Evolutionary conservation across 202 grass and related monocot genomes (phyloP).

Genomic region (Setaria italica): DNA sequence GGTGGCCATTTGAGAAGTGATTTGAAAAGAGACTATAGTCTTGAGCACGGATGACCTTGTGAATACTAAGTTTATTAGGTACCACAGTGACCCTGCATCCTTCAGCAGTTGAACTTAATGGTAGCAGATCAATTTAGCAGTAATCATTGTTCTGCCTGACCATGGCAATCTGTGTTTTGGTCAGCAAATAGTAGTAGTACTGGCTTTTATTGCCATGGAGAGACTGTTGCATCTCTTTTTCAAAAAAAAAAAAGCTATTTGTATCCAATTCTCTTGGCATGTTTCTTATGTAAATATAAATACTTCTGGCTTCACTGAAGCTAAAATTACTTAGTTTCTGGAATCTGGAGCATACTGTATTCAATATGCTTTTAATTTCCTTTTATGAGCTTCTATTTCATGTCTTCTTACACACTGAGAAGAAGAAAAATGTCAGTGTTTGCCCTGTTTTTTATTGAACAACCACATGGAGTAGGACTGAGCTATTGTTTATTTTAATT

Average conservation of each 20-base stretch:
- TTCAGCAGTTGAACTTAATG: constrained; percentile 5
- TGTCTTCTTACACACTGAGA: not conserved
- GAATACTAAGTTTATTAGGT: not conserved
- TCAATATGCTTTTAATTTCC: not conserved
- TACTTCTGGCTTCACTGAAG: constrained; percentile 3
- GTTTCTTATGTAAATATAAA: not conserved
- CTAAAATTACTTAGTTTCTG: not conserved
- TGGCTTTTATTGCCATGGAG: constrained; percentile 1
- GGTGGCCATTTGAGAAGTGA: not conserved
- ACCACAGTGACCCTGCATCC: not conserved
- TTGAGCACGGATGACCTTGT: not conserved
- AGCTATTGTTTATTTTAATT: not conserved
- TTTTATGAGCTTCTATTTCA: not conserved
- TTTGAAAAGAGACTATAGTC: not conserved
- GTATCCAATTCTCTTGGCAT: not conserved
- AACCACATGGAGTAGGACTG: constrained; percentile 1
- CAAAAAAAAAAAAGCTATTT: not conserved
- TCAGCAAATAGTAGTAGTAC: not conserved
- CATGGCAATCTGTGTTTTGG: not conserved
- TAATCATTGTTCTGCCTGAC: not conserved
- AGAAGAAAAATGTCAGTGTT: not conserved
- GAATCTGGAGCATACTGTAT: not conserved
- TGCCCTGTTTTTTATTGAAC: not conserved
- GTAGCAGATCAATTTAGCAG: not conserved
- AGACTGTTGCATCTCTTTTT: not conserved